Base-by-base conservation (phyloP, 176 grass and related monocot genomes). In the Hsuehochloa calcarea region DNA sequence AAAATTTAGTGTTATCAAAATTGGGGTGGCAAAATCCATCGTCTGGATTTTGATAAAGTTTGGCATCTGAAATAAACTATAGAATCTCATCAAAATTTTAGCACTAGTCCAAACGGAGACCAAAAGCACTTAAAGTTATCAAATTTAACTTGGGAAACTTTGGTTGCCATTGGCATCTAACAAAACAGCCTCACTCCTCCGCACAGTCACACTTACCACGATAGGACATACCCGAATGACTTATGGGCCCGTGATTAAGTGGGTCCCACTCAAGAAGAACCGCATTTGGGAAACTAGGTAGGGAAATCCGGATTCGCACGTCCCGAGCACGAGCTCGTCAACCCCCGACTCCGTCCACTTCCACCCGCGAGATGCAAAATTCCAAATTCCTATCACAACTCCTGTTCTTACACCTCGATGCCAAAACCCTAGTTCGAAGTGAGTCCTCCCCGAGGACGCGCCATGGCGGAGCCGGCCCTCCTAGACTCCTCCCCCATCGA, bases 401-500 rank as follows among this genome's bases (percentile, higher is more conserved):
- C 50, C 23, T 34, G 81, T 81, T 6, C 72, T 16, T 77, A 19
- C 63, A 52, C 70, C 62, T 65, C 64, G 50, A 86, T 88, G 90
- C 90, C 83, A 86, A 95, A 95, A 89, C 93, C 93, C 83, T 89
- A 96, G 72, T 3, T 27, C 15, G 61, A 64, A 15, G 60, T 9
- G 61, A 62, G 72, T 51, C 56, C 61, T 47, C 19, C 78, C 38
- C 67, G 70, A 69, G 3, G 26, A n/a, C 40, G 65, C 31, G 87
- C 89, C 87, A 97, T 97, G 94, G 92, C 92, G 82, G 89, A 97
- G 75, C 79, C 87, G n/a, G 80, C 92, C 4, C 60, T 97, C 29
- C 29, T 97, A 3, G 92, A 92, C 22, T 38, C 84, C 34, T 70
- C 64, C 44, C 19, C 79, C 20, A 84, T 94, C 80, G 84, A 92